phyloP scores from a whole-genome alignment of 768 basidiomycete genomes.

The Lactifluus volemus region DNA sequence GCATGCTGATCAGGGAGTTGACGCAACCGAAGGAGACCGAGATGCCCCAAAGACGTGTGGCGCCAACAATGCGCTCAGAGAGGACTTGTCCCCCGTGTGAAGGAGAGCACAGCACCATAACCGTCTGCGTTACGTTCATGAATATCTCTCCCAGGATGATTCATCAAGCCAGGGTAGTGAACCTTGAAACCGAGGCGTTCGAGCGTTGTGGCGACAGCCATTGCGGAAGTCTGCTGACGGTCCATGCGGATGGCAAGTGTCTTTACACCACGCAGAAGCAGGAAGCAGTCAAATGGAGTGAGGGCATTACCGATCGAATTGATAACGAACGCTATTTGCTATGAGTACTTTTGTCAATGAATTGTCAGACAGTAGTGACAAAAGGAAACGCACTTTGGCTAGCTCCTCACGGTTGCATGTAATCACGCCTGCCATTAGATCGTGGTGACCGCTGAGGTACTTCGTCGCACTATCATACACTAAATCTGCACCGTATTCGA shows the following conservation, averaged over 20 bases:
- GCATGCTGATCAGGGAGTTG: conserved; percentile 98
- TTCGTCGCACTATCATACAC: conserved; percentile 98
- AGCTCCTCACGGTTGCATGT: conserved; percentile 88
- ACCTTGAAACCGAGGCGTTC: conserved; percentile 78
- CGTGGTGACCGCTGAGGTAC: conserved; percentile 96
- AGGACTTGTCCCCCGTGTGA: conserved; percentile 86
- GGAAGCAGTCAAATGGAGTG: conserved; percentile 93
- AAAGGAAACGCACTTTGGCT: conserved; percentile 52
- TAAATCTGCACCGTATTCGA: conserved; percentile 93
- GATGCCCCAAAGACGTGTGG: conserved; percentile 92
- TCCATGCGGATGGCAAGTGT: conserved; percentile 96
- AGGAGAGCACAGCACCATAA: conserved; percentile 89
- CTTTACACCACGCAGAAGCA: conserved; percentile 91
- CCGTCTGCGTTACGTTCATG: conserved; percentile 88
- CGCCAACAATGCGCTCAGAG: conserved; percentile 89
- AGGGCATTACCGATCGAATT: conserved; percentile 92
- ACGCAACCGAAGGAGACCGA: conserved; percentile 97
- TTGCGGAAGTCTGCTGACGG: conserved; percentile 77
- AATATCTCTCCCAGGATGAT: conserved; percentile 78
- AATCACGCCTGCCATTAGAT: conserved; percentile 97
- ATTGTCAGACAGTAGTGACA: conserved; percentile 4
- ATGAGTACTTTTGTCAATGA: not conserved
- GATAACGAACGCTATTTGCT: conserved; percentile 87
- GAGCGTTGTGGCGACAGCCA: conserved; percentile 81
- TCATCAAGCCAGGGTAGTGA: conserved; percentile 82